Evolutionary conservation across 208 protist species (phyloP).

Genomic region (Wallacemonas sp.): DNA sequence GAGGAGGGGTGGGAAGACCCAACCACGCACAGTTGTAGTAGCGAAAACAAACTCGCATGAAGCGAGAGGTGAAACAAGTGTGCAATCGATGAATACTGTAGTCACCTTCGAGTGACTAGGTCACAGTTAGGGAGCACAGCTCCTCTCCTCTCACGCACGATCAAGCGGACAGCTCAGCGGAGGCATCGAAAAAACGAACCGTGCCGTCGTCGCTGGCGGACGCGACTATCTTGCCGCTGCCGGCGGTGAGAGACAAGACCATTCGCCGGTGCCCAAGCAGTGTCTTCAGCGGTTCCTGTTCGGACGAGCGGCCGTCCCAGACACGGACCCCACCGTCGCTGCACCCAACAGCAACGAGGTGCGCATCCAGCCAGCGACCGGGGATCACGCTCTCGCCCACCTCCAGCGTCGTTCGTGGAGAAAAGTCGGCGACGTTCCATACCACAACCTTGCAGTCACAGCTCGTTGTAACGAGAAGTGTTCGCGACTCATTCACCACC

Average conservation of each 20-base stretch:
- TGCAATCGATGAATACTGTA: too few species aligned
- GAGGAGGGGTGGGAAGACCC: too few species aligned
- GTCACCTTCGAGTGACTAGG: too few species aligned
- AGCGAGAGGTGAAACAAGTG: too few species aligned
- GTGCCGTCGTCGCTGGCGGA: conserved; percentile 80
- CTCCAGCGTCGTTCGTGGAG: conserved; percentile 42
- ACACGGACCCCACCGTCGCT: conserved; percentile 79
- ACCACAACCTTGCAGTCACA: conserved; percentile 81
- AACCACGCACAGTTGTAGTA: too few species aligned
- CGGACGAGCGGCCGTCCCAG: conserved; percentile 73
- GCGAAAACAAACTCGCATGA: too few species aligned
- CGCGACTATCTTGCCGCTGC: conserved; percentile 16
- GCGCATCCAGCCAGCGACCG: conserved; percentile 48
- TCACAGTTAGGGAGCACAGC: too few species aligned
- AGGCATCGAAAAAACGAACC: conserved; percentile 45
- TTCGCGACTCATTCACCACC: conserved; percentile 25
- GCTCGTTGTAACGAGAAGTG: conserved; percentile 67
- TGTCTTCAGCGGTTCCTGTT: conserved; percentile 39
- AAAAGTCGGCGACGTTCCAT: conserved; percentile 75
- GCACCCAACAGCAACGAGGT: conserved; percentile 65
- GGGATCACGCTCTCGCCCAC: conserved; percentile 83
- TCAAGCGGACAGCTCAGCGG: background rate
- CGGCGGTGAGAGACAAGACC: conserved; percentile 54
- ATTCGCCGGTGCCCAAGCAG: conserved; percentile 83
- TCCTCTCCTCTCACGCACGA: too few species aligned